Percentiles rank a stretch among this genome's conserved stretches.
phyloP scores from a whole-genome alignment of 2,329 filamentous ascomycete genomes.

The Apiospora hydei region DNA sequence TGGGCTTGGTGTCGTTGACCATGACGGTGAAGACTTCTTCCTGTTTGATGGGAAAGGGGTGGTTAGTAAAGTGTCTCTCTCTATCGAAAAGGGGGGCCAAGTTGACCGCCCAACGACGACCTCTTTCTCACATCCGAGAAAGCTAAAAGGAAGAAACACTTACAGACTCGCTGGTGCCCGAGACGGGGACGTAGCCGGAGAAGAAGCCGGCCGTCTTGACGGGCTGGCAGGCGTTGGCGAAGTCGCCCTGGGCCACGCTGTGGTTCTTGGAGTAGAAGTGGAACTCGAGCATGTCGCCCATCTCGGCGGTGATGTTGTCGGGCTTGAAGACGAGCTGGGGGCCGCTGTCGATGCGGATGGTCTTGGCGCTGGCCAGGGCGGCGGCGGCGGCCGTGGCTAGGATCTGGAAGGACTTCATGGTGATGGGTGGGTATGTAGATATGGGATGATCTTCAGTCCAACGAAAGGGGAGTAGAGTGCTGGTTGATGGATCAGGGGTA shows the following conservation, averaged over 20 bases:
- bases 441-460: background rate
- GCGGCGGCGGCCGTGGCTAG: background rate
- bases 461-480: background rate
- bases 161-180: slow-evolving; percentile 17
- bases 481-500: background rate
- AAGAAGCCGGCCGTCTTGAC: slow-evolving; percentile 46
- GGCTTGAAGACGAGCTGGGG: slow-evolving; percentile 23
- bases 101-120: too few relatives aligned
- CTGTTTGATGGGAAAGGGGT: background rate
- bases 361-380: slow-evolving; percentile 19
- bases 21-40: slow-evolving; percentile 52
- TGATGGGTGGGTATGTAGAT: background rate
- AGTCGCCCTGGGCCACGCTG: slow-evolving; percentile 50
- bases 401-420: slow-evolving; percentile 20
- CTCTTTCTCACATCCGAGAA: too few relatives aligned
- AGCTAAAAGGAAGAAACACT: too few relatives aligned
- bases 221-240: slow-evolving; percentile 47
- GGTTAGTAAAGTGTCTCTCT: background rate
- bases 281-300: slow-evolving; percentile 27
- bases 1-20: slow-evolving; percentile 53
- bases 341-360: slow-evolving; percentile 26
- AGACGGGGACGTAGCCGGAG: slow-evolving; percentile 43
- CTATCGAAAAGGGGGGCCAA: background rate
- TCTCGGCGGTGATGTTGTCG: background rate
- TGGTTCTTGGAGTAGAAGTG: slow-evolving; percentile 43